A percentile compares a stretch with the other conserved stretches of the same genome.
Evolutionary conservation across 176 grass and related monocot genomes (phyloP).

Genomic region (Aegilops umbellulata): DNA sequence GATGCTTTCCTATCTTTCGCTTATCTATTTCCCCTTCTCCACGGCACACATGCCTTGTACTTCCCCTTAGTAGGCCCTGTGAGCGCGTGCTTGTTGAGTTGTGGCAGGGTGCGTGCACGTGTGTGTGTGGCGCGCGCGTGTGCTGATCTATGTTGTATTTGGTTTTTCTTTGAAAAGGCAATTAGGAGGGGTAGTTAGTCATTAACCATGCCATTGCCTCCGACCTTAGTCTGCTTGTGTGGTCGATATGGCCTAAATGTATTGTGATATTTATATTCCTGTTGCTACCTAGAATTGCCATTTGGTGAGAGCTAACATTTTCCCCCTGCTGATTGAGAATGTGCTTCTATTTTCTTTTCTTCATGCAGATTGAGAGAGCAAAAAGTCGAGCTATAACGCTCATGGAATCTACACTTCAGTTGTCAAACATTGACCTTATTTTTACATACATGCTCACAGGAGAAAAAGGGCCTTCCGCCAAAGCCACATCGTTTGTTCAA

Average conservation of each 20-base stretch:
- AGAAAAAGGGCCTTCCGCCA: conserved; percentile 45
- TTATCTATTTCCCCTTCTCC: not conserved
- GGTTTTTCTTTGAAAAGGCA: not conserved
- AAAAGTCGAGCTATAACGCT: conserved; percentile 73
- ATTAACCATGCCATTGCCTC: not conserved
- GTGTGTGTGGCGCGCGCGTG: not conserved
- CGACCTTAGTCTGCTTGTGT: not conserved
- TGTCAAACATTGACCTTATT: conserved; percentile 96
- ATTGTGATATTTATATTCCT: not conserved
- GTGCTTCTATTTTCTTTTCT: not conserved
- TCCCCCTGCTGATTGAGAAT: not conserved
- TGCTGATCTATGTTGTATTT: not conserved
- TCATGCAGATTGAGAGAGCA: conserved; percentile 83
- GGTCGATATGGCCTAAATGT: not conserved
- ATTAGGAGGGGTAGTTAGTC: conserved; percentile 8
- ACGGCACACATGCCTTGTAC: not conserved
- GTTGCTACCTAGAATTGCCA: not conserved
- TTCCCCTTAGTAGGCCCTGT: not conserved
- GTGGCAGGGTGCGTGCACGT: not conserved
- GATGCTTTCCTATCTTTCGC: not conserved
- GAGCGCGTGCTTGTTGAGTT: not conserved
- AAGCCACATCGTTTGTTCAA: conserved; percentile 60
- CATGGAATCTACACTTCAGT: conserved; percentile 75
- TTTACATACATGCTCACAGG: conserved; percentile 70
- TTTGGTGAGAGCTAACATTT: not conserved